A percentile compares a stretch with the other conserved stretches of the same genome.
phyloP scores from a whole-genome alignment of 306 rosid genomes.

The Rubus idaeus region DNA sequence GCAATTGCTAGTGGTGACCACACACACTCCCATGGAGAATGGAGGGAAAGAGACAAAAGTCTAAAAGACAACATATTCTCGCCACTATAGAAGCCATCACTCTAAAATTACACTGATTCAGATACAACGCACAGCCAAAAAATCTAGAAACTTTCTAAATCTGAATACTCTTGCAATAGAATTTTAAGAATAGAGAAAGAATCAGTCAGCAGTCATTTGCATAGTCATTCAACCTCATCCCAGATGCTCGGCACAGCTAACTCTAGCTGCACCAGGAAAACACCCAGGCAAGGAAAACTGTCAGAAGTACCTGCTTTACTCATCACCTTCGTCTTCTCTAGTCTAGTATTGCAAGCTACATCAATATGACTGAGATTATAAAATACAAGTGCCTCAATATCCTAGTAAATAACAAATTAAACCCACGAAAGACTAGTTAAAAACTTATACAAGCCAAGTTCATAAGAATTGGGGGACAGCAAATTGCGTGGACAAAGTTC shows the following conservation, averaged over 20 bases:
- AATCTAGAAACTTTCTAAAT: background rate
- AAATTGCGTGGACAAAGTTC: background rate
- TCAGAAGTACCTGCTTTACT: constrained; percentile 55
- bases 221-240: constrained; percentile 36
- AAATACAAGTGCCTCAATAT: background rate
- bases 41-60: background rate
- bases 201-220: constrained; percentile 36
- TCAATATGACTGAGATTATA: background rate
- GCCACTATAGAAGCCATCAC: background rate
- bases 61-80: background rate
- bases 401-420: background rate
- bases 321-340: constrained; percentile 50
- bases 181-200: constrained; percentile 33
- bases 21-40: background rate
- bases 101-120: background rate
- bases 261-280: constrained; percentile 47
- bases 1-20: background rate
- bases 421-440: background rate
- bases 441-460: background rate
- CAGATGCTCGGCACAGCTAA: constrained; percentile 43
- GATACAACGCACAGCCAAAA: background rate
- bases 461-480: background rate
- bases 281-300: constrained; percentile 35
- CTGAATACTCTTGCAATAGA: background rate
- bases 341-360: constrained; percentile 18